phyloP scores from a whole-genome alignment of 805 yeast species.

The Myxozyma neotropica region DNA sequence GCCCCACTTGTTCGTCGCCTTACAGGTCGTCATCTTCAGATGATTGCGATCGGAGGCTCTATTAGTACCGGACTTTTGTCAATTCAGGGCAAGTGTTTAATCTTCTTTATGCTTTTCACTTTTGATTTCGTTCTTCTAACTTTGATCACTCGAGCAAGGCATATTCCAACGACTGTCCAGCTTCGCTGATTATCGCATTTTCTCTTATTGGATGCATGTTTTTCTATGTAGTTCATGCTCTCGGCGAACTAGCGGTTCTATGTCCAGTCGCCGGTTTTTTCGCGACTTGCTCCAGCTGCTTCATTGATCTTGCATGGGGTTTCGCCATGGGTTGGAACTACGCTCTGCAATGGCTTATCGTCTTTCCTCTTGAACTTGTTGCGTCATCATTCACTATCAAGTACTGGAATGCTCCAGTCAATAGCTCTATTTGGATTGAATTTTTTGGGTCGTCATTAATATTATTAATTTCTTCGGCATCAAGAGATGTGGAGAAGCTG shows the following conservation, averaged over 20 bases:
- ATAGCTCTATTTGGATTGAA: constrained; percentile 61
- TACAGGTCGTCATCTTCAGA: constrained; percentile 46
- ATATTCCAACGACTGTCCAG: neutral
- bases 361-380: constrained; percentile 66
- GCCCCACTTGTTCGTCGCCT: constrained; percentile 56
- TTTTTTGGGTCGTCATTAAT: constrained; percentile 55
- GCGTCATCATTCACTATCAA: constrained; percentile 61
- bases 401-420: constrained; percentile 53
- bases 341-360: constrained; percentile 63
- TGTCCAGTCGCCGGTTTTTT: constrained; percentile 65
- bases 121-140: neutral
- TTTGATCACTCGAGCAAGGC: too few relatives aligned
- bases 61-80: constrained; percentile 78
- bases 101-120: neutral
- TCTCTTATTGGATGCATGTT: too few relatives aligned
- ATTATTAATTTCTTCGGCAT: constrained; percentile 58
- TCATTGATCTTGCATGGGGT: constrained; percentile 68
- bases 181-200: too few relatives aligned
- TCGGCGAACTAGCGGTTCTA: constrained; percentile 66
- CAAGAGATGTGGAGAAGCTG: constrained; percentile 67
- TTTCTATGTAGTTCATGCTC: constrained; percentile 51
- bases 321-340: constrained; percentile 76
- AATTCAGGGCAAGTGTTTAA: constrained; percentile 41
- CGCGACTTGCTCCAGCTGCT: constrained; percentile 59
- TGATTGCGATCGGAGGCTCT: constrained; percentile 83